A percentile compares a stretch with the other conserved stretches of the same genome.
phyloP scores from a whole-genome alignment of 139 green algal genomes.

The Chlamydomonas urium region DNA sequence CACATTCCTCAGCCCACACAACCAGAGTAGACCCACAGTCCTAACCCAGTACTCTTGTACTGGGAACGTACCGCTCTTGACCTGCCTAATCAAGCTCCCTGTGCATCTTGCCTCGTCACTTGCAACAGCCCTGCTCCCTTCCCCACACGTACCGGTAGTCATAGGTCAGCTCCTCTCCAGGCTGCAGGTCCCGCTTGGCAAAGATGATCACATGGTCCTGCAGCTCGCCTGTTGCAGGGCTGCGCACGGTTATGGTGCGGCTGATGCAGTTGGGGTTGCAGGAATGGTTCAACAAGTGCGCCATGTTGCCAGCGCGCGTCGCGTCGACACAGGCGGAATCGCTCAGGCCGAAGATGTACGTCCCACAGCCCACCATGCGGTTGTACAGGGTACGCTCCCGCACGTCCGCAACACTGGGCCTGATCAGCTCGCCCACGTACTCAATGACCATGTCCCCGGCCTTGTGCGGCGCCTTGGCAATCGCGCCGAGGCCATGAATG shows the following conservation, averaged over 20 bases:
- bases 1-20: too few relatives aligned
- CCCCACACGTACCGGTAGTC: constrained; percentile 83
- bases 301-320: constrained; percentile 49
- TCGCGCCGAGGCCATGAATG: constrained; percentile 80
- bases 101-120: too few relatives aligned
- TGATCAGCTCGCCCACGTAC: constrained; percentile 52
- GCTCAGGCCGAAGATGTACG: constrained; percentile 67
- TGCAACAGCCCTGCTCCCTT: too few relatives aligned
- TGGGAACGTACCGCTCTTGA: too few relatives aligned
- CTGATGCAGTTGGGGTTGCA: constrained; percentile 79
- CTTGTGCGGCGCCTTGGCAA: constrained; percentile 56
- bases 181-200: constrained; percentile 50
- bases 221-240: constrained; percentile 4
- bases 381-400: constrained; percentile 62
- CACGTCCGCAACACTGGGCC: constrained; percentile 38
- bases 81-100: too few relatives aligned
- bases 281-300: constrained; percentile 89
- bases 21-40: too few relatives aligned
- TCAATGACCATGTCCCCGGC: constrained; percentile 56
- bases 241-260: constrained; percentile 44
- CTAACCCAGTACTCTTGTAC: too few relatives aligned
- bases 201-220: constrained; percentile 72
- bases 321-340: constrained; percentile 17
- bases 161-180: constrained; percentile 81
- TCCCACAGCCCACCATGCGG: constrained; percentile 68